Evolutionary conservation across 768 basidiomycete genomes (phyloP), one percentile per base, ranked within the genome.

Genomic region (Gloeopeniophorella convolvens): DNA sequence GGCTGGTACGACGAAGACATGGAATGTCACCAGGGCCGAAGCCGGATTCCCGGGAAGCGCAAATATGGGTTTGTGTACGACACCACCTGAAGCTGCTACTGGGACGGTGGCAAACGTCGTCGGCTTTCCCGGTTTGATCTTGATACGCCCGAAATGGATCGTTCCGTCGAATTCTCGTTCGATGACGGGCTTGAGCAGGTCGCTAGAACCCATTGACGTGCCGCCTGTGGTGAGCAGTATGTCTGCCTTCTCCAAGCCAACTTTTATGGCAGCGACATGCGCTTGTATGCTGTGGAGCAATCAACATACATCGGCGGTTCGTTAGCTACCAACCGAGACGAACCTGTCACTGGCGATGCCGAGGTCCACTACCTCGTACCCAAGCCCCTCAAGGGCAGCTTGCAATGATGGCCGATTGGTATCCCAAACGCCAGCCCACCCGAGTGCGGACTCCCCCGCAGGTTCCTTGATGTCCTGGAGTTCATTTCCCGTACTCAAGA

Each of bases 1-100:
- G 8, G 89, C 86, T 6, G 91, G 91, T 0, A 93, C 63, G 15
- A 91, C 89, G 60, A 92, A 92, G 2, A 92, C 63, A 59, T 89
- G 76, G 66, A 92, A 92, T 6, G 82, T 89, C 11, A 92, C 89
- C 16, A 95, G 72, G 13, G 91, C 91, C 3, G 83, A 83, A 0
- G 91, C 91, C 0, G 91, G 91, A 63, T 94, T 93, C 1, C 91
- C 91, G 0, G 91, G 91, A 1, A 95, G 75, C 0, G 88, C 89
- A 60, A 95, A 94, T 10, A 89, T 60, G 4, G 82, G 81, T 58
- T 84, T 89, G 26, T 63, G 61, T 8, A 51, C 60, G 5, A 56
- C 64, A n/a, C 62, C 60, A 16, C 54, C 51, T 9, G 62, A 60
- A 24, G 63, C 60, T 3, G 63, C 58, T 7, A 67, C 60, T 0